Conservation (phyloP, 495 filamentous ascomycete species). For the Penicillium soppii region DNA sequence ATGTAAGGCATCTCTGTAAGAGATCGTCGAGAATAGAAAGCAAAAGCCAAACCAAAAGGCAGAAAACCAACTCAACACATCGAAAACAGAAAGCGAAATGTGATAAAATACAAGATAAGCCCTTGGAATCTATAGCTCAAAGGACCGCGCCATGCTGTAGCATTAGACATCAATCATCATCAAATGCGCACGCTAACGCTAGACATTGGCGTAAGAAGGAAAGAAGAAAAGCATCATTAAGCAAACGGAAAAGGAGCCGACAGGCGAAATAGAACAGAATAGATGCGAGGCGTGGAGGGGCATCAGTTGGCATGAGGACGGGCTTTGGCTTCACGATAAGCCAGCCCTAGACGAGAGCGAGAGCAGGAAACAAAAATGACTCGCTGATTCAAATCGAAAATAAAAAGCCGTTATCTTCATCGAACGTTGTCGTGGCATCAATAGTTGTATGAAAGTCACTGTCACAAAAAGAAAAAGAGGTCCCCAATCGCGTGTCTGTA, state of each 20-base stretch:
- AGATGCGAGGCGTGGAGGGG: slow-evolving; percentile 6
- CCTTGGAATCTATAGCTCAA: neutral
- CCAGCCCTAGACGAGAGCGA: slow-evolving; percentile 2
- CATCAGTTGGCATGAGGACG: slow-evolving; percentile 3
- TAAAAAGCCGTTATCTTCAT: slow-evolving; percentile 21
- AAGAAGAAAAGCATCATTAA: slow-evolving; percentile 1
- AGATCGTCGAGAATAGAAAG: neutral
- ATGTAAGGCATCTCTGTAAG: neutral
- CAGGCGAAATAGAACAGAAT: slow-evolving; percentile 3
- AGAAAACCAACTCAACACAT: neutral
- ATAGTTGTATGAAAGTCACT: slow-evolving; percentile 3
- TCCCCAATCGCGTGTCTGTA: too few species aligned
- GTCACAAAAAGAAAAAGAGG: neutral
- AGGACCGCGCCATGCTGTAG: slow-evolving; percentile 5
- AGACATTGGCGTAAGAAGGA: slow-evolving; percentile 6
- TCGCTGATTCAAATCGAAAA: slow-evolving; percentile 6
- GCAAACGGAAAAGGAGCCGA: slow-evolving; percentile 1
- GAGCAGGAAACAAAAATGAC: neutral
- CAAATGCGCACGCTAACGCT: slow-evolving; percentile 3
- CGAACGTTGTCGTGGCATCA: slow-evolving; percentile 23
- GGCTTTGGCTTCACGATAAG: neutral
- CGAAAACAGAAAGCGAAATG: neutral
- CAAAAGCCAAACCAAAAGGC: neutral
- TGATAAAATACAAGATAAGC: slow-evolving; percentile 1
- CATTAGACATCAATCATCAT: slow-evolving; percentile 5